Evolutionary conservation across 2,329 filamentous ascomycete genomes (phyloP).

Genomic region (Diaporthe nobilis): DNA sequence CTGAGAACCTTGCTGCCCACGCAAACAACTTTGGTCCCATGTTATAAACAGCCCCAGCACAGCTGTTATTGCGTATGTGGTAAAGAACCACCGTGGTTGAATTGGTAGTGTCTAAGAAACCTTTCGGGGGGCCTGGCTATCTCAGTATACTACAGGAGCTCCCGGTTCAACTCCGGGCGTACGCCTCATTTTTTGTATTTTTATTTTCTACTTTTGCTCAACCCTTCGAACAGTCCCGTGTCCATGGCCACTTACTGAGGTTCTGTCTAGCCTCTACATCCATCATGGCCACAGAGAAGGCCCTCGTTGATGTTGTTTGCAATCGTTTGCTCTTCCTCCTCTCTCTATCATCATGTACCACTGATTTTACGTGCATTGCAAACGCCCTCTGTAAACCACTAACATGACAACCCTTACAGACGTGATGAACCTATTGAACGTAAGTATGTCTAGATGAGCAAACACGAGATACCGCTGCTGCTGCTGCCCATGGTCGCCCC

Average conservation of each 20-base stretch:
- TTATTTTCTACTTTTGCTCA: neutral
- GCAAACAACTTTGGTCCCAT: neutral
- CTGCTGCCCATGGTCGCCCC: too few relatives aligned
- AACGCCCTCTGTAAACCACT: too few relatives aligned
- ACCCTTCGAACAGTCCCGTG: neutral
- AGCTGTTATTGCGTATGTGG: neutral
- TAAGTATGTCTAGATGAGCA: too few relatives aligned
- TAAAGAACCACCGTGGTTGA: conserved; percentile 20
- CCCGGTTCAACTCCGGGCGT: conserved; percentile 18
- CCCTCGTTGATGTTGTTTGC: neutral
- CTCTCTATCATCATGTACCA: neutral
- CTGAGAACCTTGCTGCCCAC: conserved; percentile 2
- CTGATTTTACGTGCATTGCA: neutral
- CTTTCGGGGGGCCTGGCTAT: conserved; percentile 16
- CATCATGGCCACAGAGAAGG: too few relatives aligned
- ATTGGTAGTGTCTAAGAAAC: conserved; percentile 20
- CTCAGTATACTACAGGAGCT: conserved; percentile 12
- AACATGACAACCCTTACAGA: too few relatives aligned
- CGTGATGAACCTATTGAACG: too few relatives aligned
- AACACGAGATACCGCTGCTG: too few relatives aligned
- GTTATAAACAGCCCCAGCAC: neutral
- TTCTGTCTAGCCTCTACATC: too few relatives aligned
- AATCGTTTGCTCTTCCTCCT: too few relatives aligned
- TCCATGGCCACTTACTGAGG: too few relatives aligned
- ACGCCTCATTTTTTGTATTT: neutral